These are phyloP conservation scores for Intubia oerlemansii DNA, from an alignment of 2,329 filamentous ascomycete genomes.

Conservation along the genomic window DNA sequence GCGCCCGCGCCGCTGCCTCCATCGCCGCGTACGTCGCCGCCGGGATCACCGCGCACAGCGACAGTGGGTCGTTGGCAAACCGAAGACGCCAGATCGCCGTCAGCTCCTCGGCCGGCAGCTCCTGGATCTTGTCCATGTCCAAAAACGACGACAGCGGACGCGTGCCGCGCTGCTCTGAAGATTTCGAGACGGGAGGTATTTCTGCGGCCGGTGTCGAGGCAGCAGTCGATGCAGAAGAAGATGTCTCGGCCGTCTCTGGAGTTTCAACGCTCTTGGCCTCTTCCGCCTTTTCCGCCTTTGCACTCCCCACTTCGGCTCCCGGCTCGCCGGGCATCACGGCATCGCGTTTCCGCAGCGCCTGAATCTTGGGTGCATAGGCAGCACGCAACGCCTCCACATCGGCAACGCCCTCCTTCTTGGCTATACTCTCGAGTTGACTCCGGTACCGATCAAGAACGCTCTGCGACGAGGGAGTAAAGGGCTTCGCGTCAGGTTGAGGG, in stretches of 20 bases:
- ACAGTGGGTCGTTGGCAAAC: conserved; percentile 49
- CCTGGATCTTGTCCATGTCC: conserved; percentile 56
- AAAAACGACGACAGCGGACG: conserved; percentile 32
- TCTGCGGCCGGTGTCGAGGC: conserved; percentile 5
- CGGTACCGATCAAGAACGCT: conserved; percentile 70
- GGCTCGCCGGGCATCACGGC: conserved; percentile 21
- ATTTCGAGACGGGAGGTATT: too few relatives aligned
- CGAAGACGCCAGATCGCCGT: conserved; percentile 77
- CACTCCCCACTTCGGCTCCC: neutral
- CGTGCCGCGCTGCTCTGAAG: conserved; percentile 12
- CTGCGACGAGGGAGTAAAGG: too few relatives aligned
- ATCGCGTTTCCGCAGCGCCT: conserved; percentile 45
- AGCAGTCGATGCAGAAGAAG: neutral
- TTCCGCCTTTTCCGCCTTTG: neutral
- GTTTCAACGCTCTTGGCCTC: neutral
- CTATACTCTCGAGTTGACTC: conserved; percentile 67
- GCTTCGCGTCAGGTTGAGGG: too few relatives aligned
- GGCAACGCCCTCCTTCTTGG: conserved; percentile 45
- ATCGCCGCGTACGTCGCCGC: conserved; percentile 53
- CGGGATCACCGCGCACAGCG: conserved; percentile 70
- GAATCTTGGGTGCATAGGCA: conserved; percentile 70
- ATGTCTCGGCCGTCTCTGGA: neutral
- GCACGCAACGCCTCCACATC: conserved; percentile 58
- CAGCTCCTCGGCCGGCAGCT: conserved; percentile 61
- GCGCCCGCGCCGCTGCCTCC: conserved; percentile 43